Evolutionary conservation across 1,284 basidiomycete species (phyloP).

Genomic region (Golubevia pallescens): DNA sequence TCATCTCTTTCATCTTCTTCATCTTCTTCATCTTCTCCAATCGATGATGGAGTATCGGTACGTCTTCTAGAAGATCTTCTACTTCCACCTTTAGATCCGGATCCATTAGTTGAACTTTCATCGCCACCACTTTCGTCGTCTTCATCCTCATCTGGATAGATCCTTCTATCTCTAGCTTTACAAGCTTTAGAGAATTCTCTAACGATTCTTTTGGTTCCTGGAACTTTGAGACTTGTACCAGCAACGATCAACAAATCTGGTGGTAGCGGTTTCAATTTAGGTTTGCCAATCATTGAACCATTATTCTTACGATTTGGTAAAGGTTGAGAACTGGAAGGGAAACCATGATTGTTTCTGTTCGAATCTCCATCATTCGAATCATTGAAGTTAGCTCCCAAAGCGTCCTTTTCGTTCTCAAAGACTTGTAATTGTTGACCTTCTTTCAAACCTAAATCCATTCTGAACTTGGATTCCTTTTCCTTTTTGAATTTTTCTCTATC

Average conservation of each 20-base stretch:
- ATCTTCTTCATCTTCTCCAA: conserved; percentile 29
- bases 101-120: background rate
- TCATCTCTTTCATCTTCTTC: conserved; percentile 26
- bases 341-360: background rate
- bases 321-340: background rate
- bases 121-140: background rate
- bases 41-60: conserved; percentile 4
- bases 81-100: conserved; percentile 59
- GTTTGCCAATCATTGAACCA: conserved; percentile 8
- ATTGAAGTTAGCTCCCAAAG: background rate
- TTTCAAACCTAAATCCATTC: background rate
- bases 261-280: conserved; percentile 57
- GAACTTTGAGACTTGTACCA: conserved; percentile 86
- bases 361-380: background rate
- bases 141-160: conserved; percentile 1
- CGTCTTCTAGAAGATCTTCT: conserved; percentile 46
- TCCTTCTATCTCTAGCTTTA: conserved; percentile 36
- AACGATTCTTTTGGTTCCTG: conserved; percentile 90
- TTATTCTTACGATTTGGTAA: background rate
- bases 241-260: conserved; percentile 88
- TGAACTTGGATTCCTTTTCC: conserved; percentile 5
- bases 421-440: background rate
- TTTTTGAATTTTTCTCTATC: conserved; percentile 16
- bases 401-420: background rate
- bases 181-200: conserved; percentile 83